Percentiles rank a stretch among this genome's conserved stretches.
phyloP scores from a whole-genome alignment of 805 yeast genomes.

The Blastobotrys peoriensis region DNA sequence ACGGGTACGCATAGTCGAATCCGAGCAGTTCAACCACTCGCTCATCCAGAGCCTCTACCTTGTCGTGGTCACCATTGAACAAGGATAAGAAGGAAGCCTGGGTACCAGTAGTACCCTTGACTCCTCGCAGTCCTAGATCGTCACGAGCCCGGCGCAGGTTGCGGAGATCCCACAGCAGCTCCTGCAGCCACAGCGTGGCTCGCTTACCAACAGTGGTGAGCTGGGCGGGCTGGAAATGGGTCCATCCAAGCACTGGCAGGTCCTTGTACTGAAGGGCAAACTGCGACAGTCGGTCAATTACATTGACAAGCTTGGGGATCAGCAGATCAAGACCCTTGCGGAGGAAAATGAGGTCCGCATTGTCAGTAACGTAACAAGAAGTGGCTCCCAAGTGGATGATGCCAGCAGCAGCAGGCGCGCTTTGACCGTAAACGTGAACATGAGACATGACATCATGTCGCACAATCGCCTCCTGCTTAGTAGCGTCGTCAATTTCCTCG shows the following conservation, averaged over 20 bases:
- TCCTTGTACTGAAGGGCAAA: conserved; percentile 92
- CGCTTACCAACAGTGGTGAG: conserved; percentile 98
- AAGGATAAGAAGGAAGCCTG: conserved; percentile 93
- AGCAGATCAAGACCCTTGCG: conserved; percentile 92
- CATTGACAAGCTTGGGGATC: conserved; percentile 93
- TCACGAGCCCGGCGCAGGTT: conserved; percentile 94
- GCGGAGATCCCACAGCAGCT: conserved; percentile 94
- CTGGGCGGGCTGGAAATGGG: conserved; percentile 99
- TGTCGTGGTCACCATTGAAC: conserved; percentile 95
- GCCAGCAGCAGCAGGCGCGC: conserved; percentile 95
- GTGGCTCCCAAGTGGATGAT: conserved; percentile 98
- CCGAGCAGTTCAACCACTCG: conserved; percentile 91
- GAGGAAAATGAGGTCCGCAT: conserved; percentile 93
- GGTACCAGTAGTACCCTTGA: conserved; percentile 98
- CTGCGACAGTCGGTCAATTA: conserved; percentile 79
- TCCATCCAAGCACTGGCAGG: conserved; percentile 96
- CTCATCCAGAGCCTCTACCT: conserved; percentile 87
- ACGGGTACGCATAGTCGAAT: conserved; percentile 91
- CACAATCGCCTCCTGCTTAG: conserved; percentile 92
- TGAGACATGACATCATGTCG: conserved; percentile 99
- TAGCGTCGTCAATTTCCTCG: conserved; percentile 84
- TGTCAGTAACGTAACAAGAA: conserved; percentile 95
- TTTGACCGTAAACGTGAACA: conserved; percentile 89
- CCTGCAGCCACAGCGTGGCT: conserved; percentile 97
- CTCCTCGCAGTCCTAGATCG: conserved; percentile 95